Conservation (phyloP, 2,329 filamentous ascomycete species). For the Nothophoma quercina region DNA sequence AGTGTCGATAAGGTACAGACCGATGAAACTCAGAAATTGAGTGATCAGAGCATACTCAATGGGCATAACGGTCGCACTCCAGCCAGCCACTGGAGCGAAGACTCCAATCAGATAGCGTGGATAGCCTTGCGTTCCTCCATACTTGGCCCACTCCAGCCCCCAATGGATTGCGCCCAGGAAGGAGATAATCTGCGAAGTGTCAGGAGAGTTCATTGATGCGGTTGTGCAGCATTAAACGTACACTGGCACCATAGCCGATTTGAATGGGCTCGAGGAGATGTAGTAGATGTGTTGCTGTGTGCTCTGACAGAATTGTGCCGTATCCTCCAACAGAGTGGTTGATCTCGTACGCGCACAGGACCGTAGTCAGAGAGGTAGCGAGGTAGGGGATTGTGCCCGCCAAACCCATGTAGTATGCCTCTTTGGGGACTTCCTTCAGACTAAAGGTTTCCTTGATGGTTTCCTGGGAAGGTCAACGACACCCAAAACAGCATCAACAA, state of each 20-base stretch:
- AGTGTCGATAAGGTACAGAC: slow-evolving; percentile 84
- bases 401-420: slow-evolving; percentile 59
- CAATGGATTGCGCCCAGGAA: slow-evolving; percentile 95
- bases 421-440: slow-evolving; percentile 54
- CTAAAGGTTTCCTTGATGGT: slow-evolving; percentile 60
- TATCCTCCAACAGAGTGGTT: slow-evolving; percentile 72
- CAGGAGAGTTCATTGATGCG: not conserved
- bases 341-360: slow-evolving; percentile 83
- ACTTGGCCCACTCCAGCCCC: slow-evolving; percentile 84
- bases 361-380: slow-evolving; percentile 80
- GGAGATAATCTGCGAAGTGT: slow-evolving; percentile 73
- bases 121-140: slow-evolving; percentile 71
- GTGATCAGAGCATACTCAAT: slow-evolving; percentile 83
- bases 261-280: slow-evolving; percentile 84
- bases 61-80: slow-evolving; percentile 87
- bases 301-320: slow-evolving; percentile 70
- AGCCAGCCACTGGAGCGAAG: slow-evolving; percentile 79
- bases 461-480: slow-evolving; percentile 41
- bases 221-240: slow-evolving; percentile 53
- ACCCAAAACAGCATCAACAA: not conserved
- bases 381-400: slow-evolving; percentile 71
- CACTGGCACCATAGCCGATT: slow-evolving; percentile 87
- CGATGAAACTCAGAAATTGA: slow-evolving; percentile 85
- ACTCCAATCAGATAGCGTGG: slow-evolving; percentile 86
- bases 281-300: slow-evolving; percentile 75